Evolutionary conservation across 768 basidiomycete genomes (phyloP), one percentile per base, ranked within the genome.

Genomic region (Boletus subparvulus): DNA sequence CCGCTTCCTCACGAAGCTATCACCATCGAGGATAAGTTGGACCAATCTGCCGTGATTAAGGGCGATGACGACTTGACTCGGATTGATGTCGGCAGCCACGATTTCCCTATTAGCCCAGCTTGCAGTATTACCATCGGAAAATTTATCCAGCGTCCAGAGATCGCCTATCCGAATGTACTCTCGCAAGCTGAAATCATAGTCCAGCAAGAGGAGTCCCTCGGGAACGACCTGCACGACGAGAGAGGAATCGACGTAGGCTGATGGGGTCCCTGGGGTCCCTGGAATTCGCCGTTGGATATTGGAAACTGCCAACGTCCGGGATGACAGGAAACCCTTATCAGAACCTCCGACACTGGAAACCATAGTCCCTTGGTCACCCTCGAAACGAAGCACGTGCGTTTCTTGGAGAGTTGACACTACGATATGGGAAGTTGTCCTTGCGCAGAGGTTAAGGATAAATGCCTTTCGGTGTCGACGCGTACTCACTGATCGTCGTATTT

Each of bases 181-280:
- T 6, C 72, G 72, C 10, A 81, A 59, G 5, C 65, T 65, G 2
- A 69, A 37, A 60, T 90, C 82, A 64, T 79, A 83, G 59, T 87
- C 80, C 6, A 90, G 68, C 21, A 91, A 70, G 21, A 75, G 67
- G 6, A 85, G 79, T 6, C 79, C 82, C 17, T 73, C 74, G 6
- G 80, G 72, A 2, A 90, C 90, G 16, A 94, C 86, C 71, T 95
- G 94, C 0, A 92, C 80, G 9, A 87, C 77, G 6, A 83, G 71
- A n/a, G 78, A 68, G 0, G 86, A 84, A 48, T 82, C 73, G 11
- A 65, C 69, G 51, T 80, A 80, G 5, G 58, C 49, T 10, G 65
- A 59, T 30, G 63, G 41, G n/a, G 67, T 48, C 41, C 60, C 47
- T 41, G 61, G 40, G n/a, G 68, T 48, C 42, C 60, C 47, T 39